Evolutionary conservation across 495 filamentous ascomycete genomes (phyloP), one percentile per base, ranked within the genome.

Genomic region (Thozetella sp.): DNA sequence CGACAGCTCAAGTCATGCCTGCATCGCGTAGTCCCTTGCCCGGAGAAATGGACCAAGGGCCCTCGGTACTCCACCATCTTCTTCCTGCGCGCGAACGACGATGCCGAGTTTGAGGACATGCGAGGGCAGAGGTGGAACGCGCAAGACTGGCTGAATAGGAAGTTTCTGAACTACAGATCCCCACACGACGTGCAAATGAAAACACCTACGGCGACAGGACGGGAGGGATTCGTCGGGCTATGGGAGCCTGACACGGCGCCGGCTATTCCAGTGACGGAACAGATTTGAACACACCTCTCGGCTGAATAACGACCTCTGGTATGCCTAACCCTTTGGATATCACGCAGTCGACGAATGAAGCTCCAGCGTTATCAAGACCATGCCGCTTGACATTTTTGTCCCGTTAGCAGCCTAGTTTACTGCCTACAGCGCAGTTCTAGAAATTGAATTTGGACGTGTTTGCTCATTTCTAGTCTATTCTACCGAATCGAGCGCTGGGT

Each of bases 141-240:
- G 10, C 4, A 20, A 20, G n/a, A 48, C n/a, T 48, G 43, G 43
- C 43, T 48, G 12, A 48, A 48, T n/a, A 48, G 43, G 20, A 48
- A 48, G n/a, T 48, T 48, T 19, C n/a, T 48, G 43, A 48, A 48
- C n/a, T 48, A 48, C 43, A 48, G 43, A 19, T 48, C 43, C 9
- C 43, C 43, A 4, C 43, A 48, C 43, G 43, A 11, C 9, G 43
- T 48, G 43, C 43, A 48, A n/a, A 48, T 48, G 43, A 48, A 48
- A n/a, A 48, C 43, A 4, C 9, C 43, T 20, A 48, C 43, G n/a
- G 43, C 43, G n/a, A 48, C 43, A 19, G 43, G 43, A 3, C 6
- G 43, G 43, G 43, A 48, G n/a, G 43, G 43, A 9, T 48, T 48
- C n/a, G 43, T 48, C 6, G 43, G 43, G 43, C n/a, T 48, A 19